Evolutionary conservation across 345 rosid species (phyloP), one percentile per base, ranked within the genome.

Genomic region (Salix dunnii): DNA sequence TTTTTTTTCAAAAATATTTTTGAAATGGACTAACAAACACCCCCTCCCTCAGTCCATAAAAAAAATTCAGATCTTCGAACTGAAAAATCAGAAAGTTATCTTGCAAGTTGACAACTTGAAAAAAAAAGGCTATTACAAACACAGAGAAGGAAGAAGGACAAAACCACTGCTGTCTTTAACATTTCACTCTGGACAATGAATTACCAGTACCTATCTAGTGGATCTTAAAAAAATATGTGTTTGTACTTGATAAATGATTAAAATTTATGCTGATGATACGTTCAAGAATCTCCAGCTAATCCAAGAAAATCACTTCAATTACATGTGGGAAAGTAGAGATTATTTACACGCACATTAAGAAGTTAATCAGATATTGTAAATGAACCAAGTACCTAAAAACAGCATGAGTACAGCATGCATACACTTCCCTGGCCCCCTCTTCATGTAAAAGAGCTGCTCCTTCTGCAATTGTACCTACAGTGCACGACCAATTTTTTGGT

Each of bases 331-430:
- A 11, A 46, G 28, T 66, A 1, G 23, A 27, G 11, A 12, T 3
- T 20, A 42, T 10, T 62, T 33, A 38, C 12, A 36, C 30, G 6
- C 18, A 36, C 12, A 38, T 20, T 0, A 20, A 62, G 2, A 10
- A 21, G 6, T 11, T 49, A 64, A 30, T 16, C 27, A 76, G 68
- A 17, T 36, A 48, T 4, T 33, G 48, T 18, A 63, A 76, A 48
- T 17, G 67, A 79, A 75, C 49, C 35, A 64, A 66, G 36, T 84
- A 91, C 99, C 97, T 93, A 72, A 81, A 76, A 66, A 81, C 83
- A 60, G 77, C 83, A 76, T 81, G 83, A 11, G 83, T 76, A 69
- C 83, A 71, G 73, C 83, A 81, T 8, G 83, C 79, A 76, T 81
- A 81, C 23, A 81, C 80, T 72, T 81, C 83, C 68, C 83, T 76